phyloP scores from a whole-genome alignment of 2,329 filamentous ascomycete species.

The Truncatella angustata region DNA sequence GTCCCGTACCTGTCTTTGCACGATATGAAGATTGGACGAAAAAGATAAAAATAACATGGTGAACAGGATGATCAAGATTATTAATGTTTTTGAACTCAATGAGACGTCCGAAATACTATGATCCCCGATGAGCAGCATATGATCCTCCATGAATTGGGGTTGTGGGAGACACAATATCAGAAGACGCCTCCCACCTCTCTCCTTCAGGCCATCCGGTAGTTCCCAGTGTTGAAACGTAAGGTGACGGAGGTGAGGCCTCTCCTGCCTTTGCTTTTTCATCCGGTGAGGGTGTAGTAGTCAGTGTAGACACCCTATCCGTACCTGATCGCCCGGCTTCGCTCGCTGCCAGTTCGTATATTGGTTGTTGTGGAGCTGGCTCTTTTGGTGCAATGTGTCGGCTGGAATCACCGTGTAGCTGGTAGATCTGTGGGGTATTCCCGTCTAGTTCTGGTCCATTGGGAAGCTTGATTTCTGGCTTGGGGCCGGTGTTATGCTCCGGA shows the following conservation, averaged over 20 bases:
- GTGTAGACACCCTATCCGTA: constrained; percentile 13
- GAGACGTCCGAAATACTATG: too few species aligned
- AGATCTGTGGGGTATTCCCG: constrained; percentile 15
- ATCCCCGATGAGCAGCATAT: too few species aligned
- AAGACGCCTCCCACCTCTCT: constrained; percentile 17
- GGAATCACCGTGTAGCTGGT: constrained; percentile 14
- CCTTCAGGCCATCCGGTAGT: constrained; percentile 11
- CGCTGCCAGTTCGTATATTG: constrained; percentile 26
- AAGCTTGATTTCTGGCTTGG: constrained; percentile 12
- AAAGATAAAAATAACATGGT: too few species aligned
- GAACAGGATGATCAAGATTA: too few species aligned
- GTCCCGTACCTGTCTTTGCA: too few species aligned
- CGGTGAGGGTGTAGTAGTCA: constrained; percentile 11
- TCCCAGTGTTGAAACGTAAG: constrained; percentile 25
- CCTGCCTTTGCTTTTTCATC: constrained; percentile 13
- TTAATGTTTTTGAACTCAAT: too few species aligned
- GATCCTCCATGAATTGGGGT: constrained; percentile 19
- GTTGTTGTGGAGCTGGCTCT: constrained; percentile 18
- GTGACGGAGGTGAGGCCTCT: constrained; percentile 21
- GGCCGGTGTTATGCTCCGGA: constrained; percentile 27
- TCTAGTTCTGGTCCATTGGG: constrained; percentile 12
- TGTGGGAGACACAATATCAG: constrained; percentile 25
- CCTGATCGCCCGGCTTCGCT: constrained; percentile 15
- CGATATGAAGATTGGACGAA: too few species aligned
- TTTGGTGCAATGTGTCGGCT: constrained; percentile 11